Evolutionary conservation across 306 rosid species (phyloP), one percentile per base, ranked within the genome.

Genomic region (Lathyrus sativus): DNA sequence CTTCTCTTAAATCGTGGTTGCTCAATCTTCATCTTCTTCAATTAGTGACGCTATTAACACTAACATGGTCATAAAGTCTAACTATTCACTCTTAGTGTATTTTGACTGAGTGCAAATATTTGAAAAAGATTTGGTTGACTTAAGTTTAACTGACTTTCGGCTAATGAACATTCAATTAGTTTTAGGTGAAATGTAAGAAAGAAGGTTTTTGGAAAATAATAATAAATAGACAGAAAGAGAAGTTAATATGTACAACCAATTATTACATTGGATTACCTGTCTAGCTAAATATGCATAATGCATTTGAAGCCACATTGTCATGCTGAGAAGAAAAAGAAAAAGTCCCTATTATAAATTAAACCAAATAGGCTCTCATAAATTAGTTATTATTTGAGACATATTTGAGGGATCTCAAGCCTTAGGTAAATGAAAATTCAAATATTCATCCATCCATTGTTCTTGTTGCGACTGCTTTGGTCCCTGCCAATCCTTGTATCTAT

Each of bases 391-490:
- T 55, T 11, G 7, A 55, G 4, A 12, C 17, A 11, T 22, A 18
- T 51, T 51, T 10, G 1, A 51, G 6, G 13, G 5, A 18, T 50
- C 12, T 6, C 38, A 33, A 33, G 1, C 11, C 4, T 19, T 13
- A 2, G 2, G 11, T 49, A 54, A 22, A 11, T 55, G 4, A 26
- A 42, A 19, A 22, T 62, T 41, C 50, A 63, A 63, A 53, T 22
- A 53, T 22, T 28, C 22, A 64, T 14, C 39, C 39, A 64, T 64
- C 14, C 18, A 55, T 10, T 63, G 22, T 13, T 42, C 54, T 43
- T 64, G 41, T 64, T 24, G 69, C 5, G 55, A 12, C 43, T 59
- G 29, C 45, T 35, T 15, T 59, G 45, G 24, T 45, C 55, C 24
- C 8, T 15, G 24, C 26, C 54, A 7, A 1, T 64, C 24, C 41